A percentile compares a stretch with the other conserved stretches of the same genome.
These are phyloP conservation scores for Neoboletus magnificus DNA, from an alignment of 768 basidiomycete genomes.

Conservation along the genomic window DNA sequence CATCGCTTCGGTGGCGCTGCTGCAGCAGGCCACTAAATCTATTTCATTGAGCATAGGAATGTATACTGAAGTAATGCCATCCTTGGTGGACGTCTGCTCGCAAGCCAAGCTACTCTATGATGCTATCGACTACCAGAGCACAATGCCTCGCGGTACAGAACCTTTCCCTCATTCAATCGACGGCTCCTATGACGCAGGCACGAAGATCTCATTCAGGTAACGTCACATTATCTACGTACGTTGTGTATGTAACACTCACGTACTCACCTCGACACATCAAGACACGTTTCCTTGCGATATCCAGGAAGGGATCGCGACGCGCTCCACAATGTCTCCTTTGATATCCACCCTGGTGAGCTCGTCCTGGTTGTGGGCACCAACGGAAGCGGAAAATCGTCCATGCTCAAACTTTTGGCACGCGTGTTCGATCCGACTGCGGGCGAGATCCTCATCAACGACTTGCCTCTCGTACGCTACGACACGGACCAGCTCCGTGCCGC, in stretches of 20 bases:
- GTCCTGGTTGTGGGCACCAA: conserved; percentile 32
- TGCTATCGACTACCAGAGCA: conserved; percentile 18
- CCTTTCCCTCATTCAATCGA: conserved; percentile 15
- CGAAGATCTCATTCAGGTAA: conserved; percentile 29
- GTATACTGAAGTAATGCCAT: conserved; percentile 3
- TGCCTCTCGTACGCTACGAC: conserved; percentile 37
- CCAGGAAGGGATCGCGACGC: conserved; percentile 19
- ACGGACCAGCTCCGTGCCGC: conserved; percentile 40
- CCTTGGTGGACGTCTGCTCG: conserved; percentile 11
- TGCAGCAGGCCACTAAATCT: conserved; percentile 31
- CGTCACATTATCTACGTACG: not conserved
- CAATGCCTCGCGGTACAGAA: conserved; percentile 17
- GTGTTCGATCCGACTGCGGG: conserved; percentile 47
- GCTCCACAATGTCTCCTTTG: conserved; percentile 26
- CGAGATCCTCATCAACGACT: conserved; percentile 42
- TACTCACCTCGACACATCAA: not conserved
- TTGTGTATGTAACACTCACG: not conserved
- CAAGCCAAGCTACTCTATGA: conserved; percentile 21
- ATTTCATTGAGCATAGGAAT: conserved; percentile 16
- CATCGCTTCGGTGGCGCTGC: conserved; percentile 33
- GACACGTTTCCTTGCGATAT: conserved; percentile 24
- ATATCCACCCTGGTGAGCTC: conserved; percentile 27
- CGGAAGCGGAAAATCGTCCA: conserved; percentile 28
- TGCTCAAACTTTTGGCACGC: conserved; percentile 49
- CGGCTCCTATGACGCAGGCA: conserved; percentile 14